Evolutionary conservation across 1,284 basidiomycete species (phyloP), one percentile per base, ranked within the genome.

Genomic region (Puccinia hordei): DNA sequence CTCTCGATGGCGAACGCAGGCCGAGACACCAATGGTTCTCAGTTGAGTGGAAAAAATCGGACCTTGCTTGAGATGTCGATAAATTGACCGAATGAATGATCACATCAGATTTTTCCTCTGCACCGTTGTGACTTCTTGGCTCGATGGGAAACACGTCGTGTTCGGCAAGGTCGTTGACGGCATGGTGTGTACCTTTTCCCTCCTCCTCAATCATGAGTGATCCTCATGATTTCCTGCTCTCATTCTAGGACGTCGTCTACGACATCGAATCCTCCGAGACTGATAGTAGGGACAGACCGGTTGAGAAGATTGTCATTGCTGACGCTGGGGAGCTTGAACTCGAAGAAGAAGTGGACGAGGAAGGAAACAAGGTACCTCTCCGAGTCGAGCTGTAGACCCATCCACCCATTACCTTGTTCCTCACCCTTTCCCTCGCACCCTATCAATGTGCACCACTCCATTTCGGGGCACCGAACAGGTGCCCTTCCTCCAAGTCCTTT

Each of bases 331-430:
- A 71, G 35, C 6, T 79, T 38, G 38, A 41, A 33, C 44, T 79
- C n/a, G 77, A 79, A 24, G n/a, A 57, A 8, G 13, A 79, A 63
- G 46, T 63, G 0, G 77, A 79, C 61, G 57, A 57, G 17, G 77
- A 72, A 69, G 77, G 77, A 46, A 79, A 79, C 41, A 55, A 79
- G 77, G 77, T 79, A 65, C 77, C 77, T 79, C 77, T 59, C 44
- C 66, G 77, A 53, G 77, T 72, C 19, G 77, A 79, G 71, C 55
- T 79, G 44, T 79, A 61, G 65, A 69, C n/a, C 61, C 27, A 22
- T 66, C 38, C 9, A n/a, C 55, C 55, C 33, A 51, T 66, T 27
- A n/a, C 53, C 12, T 74, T 59, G 33, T 59, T 74, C 72, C 30
- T 13, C 27, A 30, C 68, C 10, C 68, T 49, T 44, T 73, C 41